These are phyloP conservation scores for Prosopis cineraria DNA, from an alignment of 306 rosid genomes.

Conservation along the genomic window DNA sequence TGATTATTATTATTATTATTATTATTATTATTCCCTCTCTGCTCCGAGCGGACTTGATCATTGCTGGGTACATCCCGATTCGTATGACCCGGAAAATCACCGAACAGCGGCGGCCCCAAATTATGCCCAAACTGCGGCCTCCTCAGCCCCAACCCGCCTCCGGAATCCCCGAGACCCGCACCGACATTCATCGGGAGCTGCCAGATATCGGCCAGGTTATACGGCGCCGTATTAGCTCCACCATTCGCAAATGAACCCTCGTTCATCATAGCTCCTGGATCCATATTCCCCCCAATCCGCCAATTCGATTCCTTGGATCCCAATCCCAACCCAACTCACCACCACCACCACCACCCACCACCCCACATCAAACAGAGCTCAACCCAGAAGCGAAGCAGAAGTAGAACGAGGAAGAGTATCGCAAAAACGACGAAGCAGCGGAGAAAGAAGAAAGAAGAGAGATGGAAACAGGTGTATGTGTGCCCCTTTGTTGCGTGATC, in stretches of 20 bases:
- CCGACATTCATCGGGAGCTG: constrained; percentile 47
- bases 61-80: constrained; percentile 44
- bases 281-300: constrained; percentile 49
- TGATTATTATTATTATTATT: not conserved
- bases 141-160: constrained; percentile 48
- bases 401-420: constrained; percentile 19
- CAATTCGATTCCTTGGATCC: not conserved
- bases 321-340: constrained; percentile 4
- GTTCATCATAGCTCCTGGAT: constrained; percentile 69
- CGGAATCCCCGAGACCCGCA: constrained; percentile 34
- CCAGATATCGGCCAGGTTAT: constrained; percentile 81
- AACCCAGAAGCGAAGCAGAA: not conserved
- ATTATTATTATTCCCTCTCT: not conserved
- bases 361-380: constrained; percentile 10
- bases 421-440: constrained; percentile 20
- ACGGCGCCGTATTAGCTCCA: constrained; percentile 48
- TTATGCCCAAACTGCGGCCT: constrained; percentile 47
- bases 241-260: constrained; percentile 41
- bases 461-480: not conserved
- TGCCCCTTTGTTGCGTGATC: constrained; percentile 26
- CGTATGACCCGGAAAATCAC: constrained; percentile 40
- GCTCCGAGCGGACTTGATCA: constrained; percentile 51
- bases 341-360: not conserved
- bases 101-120: constrained; percentile 42
- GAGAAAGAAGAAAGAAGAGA: not conserved